Percentiles rank a stretch among this genome's conserved stretches.
Conservation (phyloP, 805 yeast genomes). For the Blastobotrys attinorum region DNA sequence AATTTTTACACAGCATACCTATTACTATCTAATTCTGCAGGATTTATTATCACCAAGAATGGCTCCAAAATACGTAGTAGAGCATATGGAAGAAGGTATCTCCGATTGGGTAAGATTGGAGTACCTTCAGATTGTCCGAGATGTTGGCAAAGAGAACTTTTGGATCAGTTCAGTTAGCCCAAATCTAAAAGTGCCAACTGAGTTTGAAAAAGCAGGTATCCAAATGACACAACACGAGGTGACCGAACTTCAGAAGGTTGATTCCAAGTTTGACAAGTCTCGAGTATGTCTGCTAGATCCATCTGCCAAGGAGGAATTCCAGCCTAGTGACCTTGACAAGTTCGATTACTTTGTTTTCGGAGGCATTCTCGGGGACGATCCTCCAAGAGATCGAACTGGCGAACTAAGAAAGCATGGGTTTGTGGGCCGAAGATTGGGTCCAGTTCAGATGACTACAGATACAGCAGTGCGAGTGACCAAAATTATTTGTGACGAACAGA, state of each 20-base stretch:
- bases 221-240: conserved; percentile 78
- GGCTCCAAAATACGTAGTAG: conserved; percentile 67
- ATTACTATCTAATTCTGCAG: too few relatives aligned
- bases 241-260: conserved; percentile 26
- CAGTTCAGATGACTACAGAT: conserved; percentile 93
- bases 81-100: conserved; percentile 96
- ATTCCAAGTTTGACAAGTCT: conserved; percentile 32
- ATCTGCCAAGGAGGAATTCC: conserved; percentile 64
- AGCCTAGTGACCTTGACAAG: conserved; percentile 54
- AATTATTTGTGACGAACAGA: conserved; percentile 53
- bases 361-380: conserved; percentile 89
- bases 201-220: conserved; percentile 51
- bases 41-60: too few relatives aligned
- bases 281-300: conserved; percentile 86
- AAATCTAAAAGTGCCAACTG: conserved; percentile 59
- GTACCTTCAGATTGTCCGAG: conserved; percentile 72
- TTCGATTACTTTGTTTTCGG: conserved; percentile 93
- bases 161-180: conserved; percentile 68
- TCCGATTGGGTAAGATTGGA: conserved; percentile 93
- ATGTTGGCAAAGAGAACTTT: conserved; percentile 71
- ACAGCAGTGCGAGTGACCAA: conserved; percentile 94
- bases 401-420: conserved; percentile 82
- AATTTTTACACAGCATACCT: too few relatives aligned
- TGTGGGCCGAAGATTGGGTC: conserved; percentile 80
- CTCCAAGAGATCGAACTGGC: conserved; percentile 84